Conservation (phyloP, 1,284 basidiomycete species). For the Thelephora terrestris region DNA sequence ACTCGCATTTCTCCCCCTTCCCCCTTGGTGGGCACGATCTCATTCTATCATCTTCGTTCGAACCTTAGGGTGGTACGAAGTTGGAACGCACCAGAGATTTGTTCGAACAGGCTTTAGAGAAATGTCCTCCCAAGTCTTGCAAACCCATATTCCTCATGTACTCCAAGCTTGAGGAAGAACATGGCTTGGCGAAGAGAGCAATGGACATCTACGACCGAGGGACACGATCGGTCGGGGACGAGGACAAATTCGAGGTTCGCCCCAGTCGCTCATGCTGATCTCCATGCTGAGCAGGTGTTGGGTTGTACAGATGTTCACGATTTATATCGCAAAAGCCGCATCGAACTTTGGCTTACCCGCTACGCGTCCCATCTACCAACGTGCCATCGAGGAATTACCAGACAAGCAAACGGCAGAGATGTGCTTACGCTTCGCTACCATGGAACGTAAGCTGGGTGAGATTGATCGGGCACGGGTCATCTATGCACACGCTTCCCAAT, state of each 20-base stretch:
- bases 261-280: neutral
- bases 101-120: constrained; percentile 96
- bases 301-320: constrained; percentile 76
- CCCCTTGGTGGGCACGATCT: too few species aligned
- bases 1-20: neutral
- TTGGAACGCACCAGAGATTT: constrained; percentile 92
- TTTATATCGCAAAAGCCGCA: constrained; percentile 96
- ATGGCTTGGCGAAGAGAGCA: constrained; percentile 90
- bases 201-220: constrained; percentile 97
- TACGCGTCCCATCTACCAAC: constrained; percentile 94
- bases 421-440: constrained; percentile 90
- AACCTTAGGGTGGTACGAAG: constrained; percentile 74
- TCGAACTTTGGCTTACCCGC: constrained; percentile 94
- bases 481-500: constrained; percentile 95
- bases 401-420: constrained; percentile 95
- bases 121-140: constrained; percentile 91
- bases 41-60: constrained; percentile 1
- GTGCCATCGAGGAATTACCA: constrained; percentile 89
- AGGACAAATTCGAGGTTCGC: constrained; percentile 89
- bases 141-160: constrained; percentile 96
- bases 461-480: constrained; percentile 95
- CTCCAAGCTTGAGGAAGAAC: constrained; percentile 88
- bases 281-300: neutral
- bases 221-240: constrained; percentile 73
- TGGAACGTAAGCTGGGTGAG: constrained; percentile 97